Percentiles rank a stretch among this genome's conserved stretches.
Evolutionary conservation across 192 early-diverging fungal genomes (phyloP).

Genomic region (Coemansia interrupta): DNA sequence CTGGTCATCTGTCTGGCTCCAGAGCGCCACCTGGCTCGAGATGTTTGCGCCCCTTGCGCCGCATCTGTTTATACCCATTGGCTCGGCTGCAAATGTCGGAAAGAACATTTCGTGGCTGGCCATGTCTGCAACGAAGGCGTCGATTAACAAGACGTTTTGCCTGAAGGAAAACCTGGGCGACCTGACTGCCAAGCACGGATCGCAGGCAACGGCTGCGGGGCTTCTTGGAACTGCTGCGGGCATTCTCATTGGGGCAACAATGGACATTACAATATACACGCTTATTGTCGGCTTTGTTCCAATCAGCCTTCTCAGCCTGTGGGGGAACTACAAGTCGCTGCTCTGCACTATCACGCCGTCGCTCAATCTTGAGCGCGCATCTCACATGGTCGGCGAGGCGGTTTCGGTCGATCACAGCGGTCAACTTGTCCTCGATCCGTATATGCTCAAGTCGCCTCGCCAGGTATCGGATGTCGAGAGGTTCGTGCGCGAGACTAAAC

Average conservation of each 20-base stretch:
- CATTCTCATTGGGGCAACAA: constrained; percentile 38
- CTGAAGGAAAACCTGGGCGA: constrained; percentile 77
- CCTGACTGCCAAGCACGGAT: constrained; percentile 78
- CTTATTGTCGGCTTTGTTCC: constrained; percentile 65
- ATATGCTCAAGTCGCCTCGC: constrained; percentile 24
- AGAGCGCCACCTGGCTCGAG: constrained; percentile 70
- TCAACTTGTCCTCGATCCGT: constrained; percentile 9
- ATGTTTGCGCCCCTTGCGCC: constrained; percentile 79
- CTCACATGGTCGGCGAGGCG: constrained; percentile 21
- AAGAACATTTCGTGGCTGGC: constrained; percentile 88
- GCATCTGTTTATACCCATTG: constrained; percentile 67
- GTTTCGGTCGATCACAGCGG: constrained; percentile 2
- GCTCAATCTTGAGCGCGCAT: constrained; percentile 32
- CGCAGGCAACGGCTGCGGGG: constrained; percentile 78
- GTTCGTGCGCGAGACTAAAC: constrained; percentile 35
- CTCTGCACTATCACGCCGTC: constrained; percentile 35
- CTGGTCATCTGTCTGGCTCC: constrained; percentile 66
- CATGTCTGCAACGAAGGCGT: constrained; percentile 70
- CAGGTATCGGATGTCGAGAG: constrained; percentile 27
- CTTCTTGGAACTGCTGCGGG: constrained; percentile 66
- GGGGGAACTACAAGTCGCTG: constrained; percentile 64
- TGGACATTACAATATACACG: constrained; percentile 29
- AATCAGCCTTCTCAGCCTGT: constrained; percentile 66
- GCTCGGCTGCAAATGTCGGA: constrained; percentile 76
- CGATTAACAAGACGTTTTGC: constrained; percentile 77